Evolutionary conservation across 1,139 yeast species (phyloP), one percentile per base, ranked within the genome.

Genomic region (Sugiyamaella sp.): DNA sequence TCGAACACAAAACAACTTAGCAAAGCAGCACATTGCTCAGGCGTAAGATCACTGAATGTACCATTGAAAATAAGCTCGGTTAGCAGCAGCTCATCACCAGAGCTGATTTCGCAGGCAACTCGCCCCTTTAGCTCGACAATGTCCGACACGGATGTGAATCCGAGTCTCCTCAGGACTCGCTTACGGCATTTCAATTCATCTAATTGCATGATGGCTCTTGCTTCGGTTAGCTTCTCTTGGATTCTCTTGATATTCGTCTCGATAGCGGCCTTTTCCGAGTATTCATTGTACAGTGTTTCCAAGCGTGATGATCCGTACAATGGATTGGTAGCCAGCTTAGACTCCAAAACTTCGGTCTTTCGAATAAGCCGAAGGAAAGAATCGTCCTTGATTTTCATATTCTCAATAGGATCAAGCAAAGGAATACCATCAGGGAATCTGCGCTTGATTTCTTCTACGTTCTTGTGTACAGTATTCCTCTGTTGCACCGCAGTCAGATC

Each of bases 1-100:
- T 93, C 97, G 80, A 93, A 95, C 2, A 95, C 98, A 74, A 93
- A 93, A 71, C 97, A 89, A 37, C 97, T 89, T 51, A 95, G 74
- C 50, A 95, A 73, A 0, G 97, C 90, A 5, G 97, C 97, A 70
- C 95, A 84, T 69, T 90, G 97, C 64, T 89, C 96, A 2, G 96
- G 85, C 2, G 83, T 78, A 59, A 95, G 75, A 49, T 89, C 96
- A 64, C 85, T 90, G 73, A 93, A 93, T 37, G 87, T 87, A 79
- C 99, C 99, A 67, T 90, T 89, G 77, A 93, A 93, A 38, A 95
- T 87, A 63, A 93, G 76, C 69, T 95, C 99, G 0, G 98, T 91
- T 49, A 93, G 74, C 60, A 93, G 71, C 55, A 93, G 75, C 48
- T 66, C 69, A 70, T 90, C 97, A 56, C 99, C 99, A 24, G 96